Base-by-base conservation (phyloP, 371 early-diverging fungal species). In the Lichtheimia hyalospora region DNA sequence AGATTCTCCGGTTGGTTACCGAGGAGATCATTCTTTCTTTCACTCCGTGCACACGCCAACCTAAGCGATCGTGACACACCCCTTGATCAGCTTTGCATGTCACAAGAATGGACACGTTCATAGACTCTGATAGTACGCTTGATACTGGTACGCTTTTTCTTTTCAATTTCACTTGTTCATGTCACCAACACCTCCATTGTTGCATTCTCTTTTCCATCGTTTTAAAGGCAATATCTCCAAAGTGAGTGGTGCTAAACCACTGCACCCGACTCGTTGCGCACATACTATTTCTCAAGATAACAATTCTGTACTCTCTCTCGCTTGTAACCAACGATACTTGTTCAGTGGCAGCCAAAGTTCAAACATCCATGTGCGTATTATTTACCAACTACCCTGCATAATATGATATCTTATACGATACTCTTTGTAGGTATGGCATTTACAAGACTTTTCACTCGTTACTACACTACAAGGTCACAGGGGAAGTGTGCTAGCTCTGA, bases 291-390 rank as follows among this genome's bases (percentile, higher is more conserved):
- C 83, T 6, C 86, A 86, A 55, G 77, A 84, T n/a, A 82, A 84
- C 58, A 71, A 82, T 34, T 88, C 92, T 0, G 87, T 90, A 0
- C 71, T 92, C 13, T 83, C 92, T 1, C 69, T 91, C 23, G 89
- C 87, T 5, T 77, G 84, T 3, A 88, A 75, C 18, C 62, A 72
- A 40, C 61, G 69, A 12, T 81, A 85, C 54, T 66, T 92, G 3
- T 90, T 90, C 64, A 86, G 88, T 62, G 91, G 92, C 1, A 84
- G 89, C 25, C 89, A 92, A 63, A 82, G 83, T 39, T 86, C 81
- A 23, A 71, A 67, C 40, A 88, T 89, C 54, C 77, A 83, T 67
- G 84, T 82, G 77, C 56, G 52, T 16, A 16, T 28, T 52, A 13
- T 18, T 49, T n/a, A 39, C n/a, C 24, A 28, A 21, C 24, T 52